Evolutionary conservation across 768 basidiomycete species (phyloP).

Genomic region (Tephrocybe sp.): DNA sequence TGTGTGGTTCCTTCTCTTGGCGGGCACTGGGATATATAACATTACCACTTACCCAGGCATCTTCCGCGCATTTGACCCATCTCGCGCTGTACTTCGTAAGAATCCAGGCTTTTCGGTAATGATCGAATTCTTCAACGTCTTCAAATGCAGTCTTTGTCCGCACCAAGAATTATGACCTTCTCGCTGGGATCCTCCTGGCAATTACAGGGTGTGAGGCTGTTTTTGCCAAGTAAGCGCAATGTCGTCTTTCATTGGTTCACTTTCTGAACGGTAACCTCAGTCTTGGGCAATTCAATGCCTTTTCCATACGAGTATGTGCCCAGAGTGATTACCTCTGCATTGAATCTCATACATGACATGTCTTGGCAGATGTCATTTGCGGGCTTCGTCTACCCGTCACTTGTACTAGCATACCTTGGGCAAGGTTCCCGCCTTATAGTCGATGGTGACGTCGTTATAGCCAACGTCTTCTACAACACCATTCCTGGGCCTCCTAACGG

Average conservation of each 20-base stretch:
- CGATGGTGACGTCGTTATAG: slow-evolving; percentile 47
- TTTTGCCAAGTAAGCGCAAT: slow-evolving; percentile 56
- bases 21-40: slow-evolving; percentile 57
- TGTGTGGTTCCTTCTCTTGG: slow-evolving; percentile 56
- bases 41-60: slow-evolving; percentile 54
- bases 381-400: slow-evolving; percentile 54
- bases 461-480: slow-evolving; percentile 61
- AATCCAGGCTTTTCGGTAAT: background rate
- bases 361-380: slow-evolving; percentile 47
- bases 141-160: slow-evolving; percentile 55
- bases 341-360: background rate
- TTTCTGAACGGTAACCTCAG: slow-evolving; percentile 26
- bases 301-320: slow-evolving; percentile 50
- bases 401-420: slow-evolving; percentile 68
- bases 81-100: slow-evolving; percentile 61
- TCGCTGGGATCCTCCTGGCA: slow-evolving; percentile 64
- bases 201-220: slow-evolving; percentile 73
- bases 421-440: slow-evolving; percentile 64
- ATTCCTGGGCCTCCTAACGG: slow-evolving; percentile 61
- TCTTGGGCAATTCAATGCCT: slow-evolving; percentile 66
- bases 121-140: background rate
- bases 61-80: slow-evolving; percentile 68
- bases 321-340: background rate
- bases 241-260: background rate
- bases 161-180: slow-evolving; percentile 57